phyloP scores from a whole-genome alignment of 116 monocot genomes.

The Trichopus zeylanicus region DNA sequence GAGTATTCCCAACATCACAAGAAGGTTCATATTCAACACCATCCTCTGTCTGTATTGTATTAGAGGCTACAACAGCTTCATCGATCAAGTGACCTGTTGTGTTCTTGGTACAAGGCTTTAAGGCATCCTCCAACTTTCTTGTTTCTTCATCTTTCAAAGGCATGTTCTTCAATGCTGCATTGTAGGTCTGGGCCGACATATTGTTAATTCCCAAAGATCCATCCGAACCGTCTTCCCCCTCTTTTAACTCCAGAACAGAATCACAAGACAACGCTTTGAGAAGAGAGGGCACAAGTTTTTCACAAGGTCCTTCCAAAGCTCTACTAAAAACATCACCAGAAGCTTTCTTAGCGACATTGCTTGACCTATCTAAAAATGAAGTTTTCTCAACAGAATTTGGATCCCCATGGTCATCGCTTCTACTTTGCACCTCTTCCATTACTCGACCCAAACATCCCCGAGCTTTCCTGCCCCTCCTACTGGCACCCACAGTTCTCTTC shows the following conservation, averaged over 20 bases:
- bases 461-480: slow-evolving; percentile 15
- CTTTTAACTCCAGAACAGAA: too few relatives aligned
- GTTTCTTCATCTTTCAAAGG: slow-evolving; percentile 16
- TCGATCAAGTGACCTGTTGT: not conserved
- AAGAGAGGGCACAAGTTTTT: not conserved
- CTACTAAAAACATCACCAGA: slow-evolving; percentile 5
- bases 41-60: not conserved
- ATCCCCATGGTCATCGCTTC: not conserved
- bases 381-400: slow-evolving; percentile 4
- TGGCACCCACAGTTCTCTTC: slow-evolving; percentile 2
- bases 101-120: slow-evolving; percentile 32
- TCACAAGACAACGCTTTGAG: too few relatives aligned
- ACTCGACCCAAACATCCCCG: not conserved
- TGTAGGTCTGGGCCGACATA: slow-evolving; percentile 6
- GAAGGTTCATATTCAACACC: not conserved
- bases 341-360: not conserved
- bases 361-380: not conserved
- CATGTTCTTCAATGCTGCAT: not conserved
- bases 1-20: slow-evolving; percentile 7
- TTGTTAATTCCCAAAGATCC: not conserved
- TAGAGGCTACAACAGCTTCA: not conserved
- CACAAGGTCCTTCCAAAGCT: slow-evolving; percentile 6
- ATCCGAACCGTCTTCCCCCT: too few relatives aligned
- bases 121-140: slow-evolving; percentile 20
- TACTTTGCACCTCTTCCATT: not conserved